Evolutionary conservation across 176 grass and related monocot genomes (phyloP).

Genomic region (Avena atlantica): DNA sequence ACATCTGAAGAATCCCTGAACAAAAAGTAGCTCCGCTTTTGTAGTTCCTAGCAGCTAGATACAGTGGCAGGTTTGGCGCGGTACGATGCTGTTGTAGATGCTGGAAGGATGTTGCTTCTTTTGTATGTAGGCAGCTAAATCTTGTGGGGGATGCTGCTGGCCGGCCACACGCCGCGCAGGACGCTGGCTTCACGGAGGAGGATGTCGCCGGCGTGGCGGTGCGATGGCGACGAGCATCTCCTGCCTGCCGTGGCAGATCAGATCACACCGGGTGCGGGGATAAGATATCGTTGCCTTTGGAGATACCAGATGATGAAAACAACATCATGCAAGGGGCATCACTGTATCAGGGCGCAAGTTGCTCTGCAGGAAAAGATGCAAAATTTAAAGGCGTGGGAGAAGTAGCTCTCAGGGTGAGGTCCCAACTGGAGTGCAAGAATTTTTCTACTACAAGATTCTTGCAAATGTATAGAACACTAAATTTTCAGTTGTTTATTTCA

Average conservation of each 20-base stretch:
- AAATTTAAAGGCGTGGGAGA: too few species aligned
- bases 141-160: neutral
- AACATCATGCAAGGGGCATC: too few species aligned
- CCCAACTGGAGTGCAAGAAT: too few species aligned
- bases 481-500: too few species aligned
- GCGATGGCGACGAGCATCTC: slow-evolving; percentile 31
- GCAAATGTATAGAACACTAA: too few species aligned
- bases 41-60: neutral
- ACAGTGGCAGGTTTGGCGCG: neutral
- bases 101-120: neutral
- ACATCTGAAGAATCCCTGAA: neutral
- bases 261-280: slow-evolving; percentile 11
- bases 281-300: slow-evolving; percentile 48
- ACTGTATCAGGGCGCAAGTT: too few species aligned
- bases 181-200: neutral
- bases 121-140: neutral
- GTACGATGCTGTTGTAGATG: neutral
- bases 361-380: too few species aligned
- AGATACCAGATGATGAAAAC: slow-evolving; percentile 53
- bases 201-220: too few species aligned
- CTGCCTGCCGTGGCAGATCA: neutral
- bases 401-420: too few species aligned
- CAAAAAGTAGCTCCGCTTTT: neutral
- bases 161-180: slow-evolving; percentile 34
- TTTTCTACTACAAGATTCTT: too few species aligned